A percentile compares a stretch with the other conserved stretches of the same genome.
Evolutionary conservation across 148 eudicot species (phyloP).

Genomic region (Pharnaceum exiguum): DNA sequence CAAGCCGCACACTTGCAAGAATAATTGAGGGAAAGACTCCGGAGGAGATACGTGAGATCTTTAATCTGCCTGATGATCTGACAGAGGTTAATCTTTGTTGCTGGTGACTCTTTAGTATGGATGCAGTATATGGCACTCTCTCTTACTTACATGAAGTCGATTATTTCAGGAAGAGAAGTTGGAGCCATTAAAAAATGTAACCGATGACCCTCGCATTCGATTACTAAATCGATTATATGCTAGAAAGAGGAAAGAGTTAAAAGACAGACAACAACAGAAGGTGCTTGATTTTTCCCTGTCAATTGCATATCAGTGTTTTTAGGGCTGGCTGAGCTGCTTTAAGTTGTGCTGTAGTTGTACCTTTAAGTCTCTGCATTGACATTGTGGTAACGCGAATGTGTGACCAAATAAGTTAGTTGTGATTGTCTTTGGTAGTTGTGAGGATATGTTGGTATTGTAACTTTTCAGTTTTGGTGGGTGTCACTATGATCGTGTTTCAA

Average conservation of each 20-base stretch:
- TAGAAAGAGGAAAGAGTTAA: slow-evolving; percentile 77
- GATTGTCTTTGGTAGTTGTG: too few species aligned
- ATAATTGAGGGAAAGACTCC: slow-evolving; percentile 79
- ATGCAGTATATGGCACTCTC: background rate
- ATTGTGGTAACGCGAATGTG: too few species aligned
- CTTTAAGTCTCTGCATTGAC: background rate
- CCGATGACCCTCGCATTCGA: slow-evolving; percentile 83
- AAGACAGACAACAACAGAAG: slow-evolving; percentile 58
- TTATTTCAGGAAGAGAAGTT: slow-evolving; percentile 75
- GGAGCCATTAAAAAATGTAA: slow-evolving; percentile 74
- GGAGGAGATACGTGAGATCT: slow-evolving; percentile 75
- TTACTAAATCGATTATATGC: slow-evolving; percentile 79
- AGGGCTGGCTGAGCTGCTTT: background rate
- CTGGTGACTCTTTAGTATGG: slow-evolving; percentile 6
- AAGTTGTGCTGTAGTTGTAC: too few species aligned
- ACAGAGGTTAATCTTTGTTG: slow-evolving; percentile 51
- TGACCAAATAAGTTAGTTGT: too few species aligned
- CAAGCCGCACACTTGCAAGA: slow-evolving; percentile 73
- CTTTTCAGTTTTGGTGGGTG: too few species aligned
- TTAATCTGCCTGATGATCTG: slow-evolving; percentile 79
- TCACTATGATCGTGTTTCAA: too few species aligned
- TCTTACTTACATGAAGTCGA: slow-evolving; percentile 11
- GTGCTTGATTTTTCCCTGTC: slow-evolving; percentile 23
- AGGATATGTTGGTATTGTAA: too few species aligned
- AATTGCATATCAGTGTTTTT: background rate